Evolutionary conservation across 108 stramenopile species (phyloP), one percentile per base, ranked within the genome.

Genomic region (Schizochytrium sp.): DNA sequence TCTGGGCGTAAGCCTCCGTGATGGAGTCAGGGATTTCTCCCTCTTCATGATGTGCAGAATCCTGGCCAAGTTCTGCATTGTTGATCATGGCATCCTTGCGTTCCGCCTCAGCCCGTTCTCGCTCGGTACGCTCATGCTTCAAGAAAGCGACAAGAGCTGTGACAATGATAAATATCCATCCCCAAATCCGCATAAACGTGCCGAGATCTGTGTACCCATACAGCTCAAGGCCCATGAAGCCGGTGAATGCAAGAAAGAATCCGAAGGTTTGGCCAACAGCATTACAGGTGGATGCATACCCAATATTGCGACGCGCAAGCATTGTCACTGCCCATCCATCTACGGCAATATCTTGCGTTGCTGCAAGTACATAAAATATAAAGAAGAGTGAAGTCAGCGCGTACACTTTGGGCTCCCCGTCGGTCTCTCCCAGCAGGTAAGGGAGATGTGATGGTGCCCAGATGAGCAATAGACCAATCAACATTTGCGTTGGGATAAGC

Each of bases 251-350:
- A 41, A 98, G 89, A 89, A 99, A 97, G 91, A 95, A 97, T 4
- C 99, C 98, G 88, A 99, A 92, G 69, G 97, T 97, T 93, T 99
- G 99, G 49, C 99, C 99, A 73, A 99, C 96, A 46, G 92, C 91
- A 89, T 99, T 99, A 91, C 97, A 98, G 4, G 97, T 93, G 0
- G 98, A 97, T 58, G 98, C 98, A 42, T 93, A 95, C 44, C 99
- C 98, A 12, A 97, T 92, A 94, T 98, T 99, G 56, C 95, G 93
- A 64, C 95, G 96, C 87, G 93, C 94, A 45, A 99, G 92, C 98
- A 99, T 98, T 10, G 99, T 99, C 87, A 99, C 92, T 5, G 99
- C 99, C 99, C 99, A 99, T 41, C 99, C 99, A 92, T 99, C 99
- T 7, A 99, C 98, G 46, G 99, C 99, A 89, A 99, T 97, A 91